Evolutionary conservation across 495 filamentous ascomycete species (phyloP), one percentile per base, ranked within the genome.

Genomic region (Podospora appendiculata): DNA sequence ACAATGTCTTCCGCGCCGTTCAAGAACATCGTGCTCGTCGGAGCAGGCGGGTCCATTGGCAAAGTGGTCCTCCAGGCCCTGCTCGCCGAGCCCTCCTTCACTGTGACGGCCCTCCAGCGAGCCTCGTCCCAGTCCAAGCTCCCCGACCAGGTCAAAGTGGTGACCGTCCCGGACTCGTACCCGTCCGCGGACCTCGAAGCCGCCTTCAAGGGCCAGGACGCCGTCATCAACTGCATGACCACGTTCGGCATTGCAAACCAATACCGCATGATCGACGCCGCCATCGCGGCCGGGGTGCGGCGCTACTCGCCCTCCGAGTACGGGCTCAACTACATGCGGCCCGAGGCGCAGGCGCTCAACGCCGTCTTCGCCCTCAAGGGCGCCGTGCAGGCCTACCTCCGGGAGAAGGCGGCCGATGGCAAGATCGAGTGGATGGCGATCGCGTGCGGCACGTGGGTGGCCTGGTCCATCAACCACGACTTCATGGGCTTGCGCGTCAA

Each of bases 271-370:
- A 61, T 81, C 46, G 75, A 80, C 47, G 78, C 78, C n/a, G 69
- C 76, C 19, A 68, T 71, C n/a, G 61, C 65, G 4, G 73, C 75
- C 3, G 65, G 68, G 7, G 74, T 80, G 16, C 54, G 62, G 43
- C 74, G 77, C 32, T 76, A 73, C 51, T 47, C 80, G 12, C 77
- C 77, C 66, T 84, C 79, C 60, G 85, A 88, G 65, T 89, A 84
- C 55, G 85, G 85, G 43, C 88, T 85, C 70, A 87, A 87, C 70
- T 71, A 79, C 45, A 73, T 77, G 42, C 66, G 70, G 32, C 58
- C 65, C 1, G 53, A 68, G n/a, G 59, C 63, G 3, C 56, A 68
- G n/a, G 60, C 67, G 9, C 61, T 72, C 12, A 59, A 51, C 51
- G 54, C 62, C 8, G 55, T 76, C 13, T 76, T 71, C 55, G 55